Percentiles rank a stretch among this genome's conserved stretches.
These are phyloP conservation scores for Chenopodium suecicum DNA, from an alignment of 148 eudicot species.

Conservation along the genomic window DNA sequence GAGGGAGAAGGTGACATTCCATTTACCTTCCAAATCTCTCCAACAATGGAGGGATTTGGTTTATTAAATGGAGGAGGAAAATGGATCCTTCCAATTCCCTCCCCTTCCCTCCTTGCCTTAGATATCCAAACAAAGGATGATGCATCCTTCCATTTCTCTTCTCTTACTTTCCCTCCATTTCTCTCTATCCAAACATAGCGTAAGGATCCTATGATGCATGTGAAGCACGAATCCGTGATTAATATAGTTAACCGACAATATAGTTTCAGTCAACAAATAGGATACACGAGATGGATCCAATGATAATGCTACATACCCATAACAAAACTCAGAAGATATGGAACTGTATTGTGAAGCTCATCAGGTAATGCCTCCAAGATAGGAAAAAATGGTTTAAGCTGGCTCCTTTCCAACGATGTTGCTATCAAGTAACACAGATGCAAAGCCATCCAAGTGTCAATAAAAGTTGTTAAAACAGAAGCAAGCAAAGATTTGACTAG, in stretches of 20 bases:
- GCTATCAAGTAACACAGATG: slow-evolving; percentile 46
- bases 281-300: not conserved
- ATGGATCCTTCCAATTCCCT: no score
- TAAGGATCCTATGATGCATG: not conserved
- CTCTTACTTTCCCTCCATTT: no score
- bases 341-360: slow-evolving; percentile 63
- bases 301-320: slow-evolving; percentile 53
- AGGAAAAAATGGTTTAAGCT: slow-evolving; percentile 76
- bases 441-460: slow-evolving; percentile 13
- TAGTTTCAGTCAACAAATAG: not conserved
- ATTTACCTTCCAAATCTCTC: no score
- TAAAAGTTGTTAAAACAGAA: slow-evolving; percentile 2
- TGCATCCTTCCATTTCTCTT: no score
- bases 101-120: no score
- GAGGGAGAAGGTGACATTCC: no score
- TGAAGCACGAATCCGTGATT: not conserved
- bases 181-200: no score
- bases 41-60: no score
- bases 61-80: no score
- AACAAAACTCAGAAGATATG: slow-evolving; percentile 79
- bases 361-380: slow-evolving; percentile 70
- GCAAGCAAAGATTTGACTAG: not conserved
- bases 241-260: not conserved
- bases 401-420: slow-evolving; percentile 85
- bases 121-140: no score